Conservation (phyloP, 2,329 filamentous ascomycete species). For the Lasiodiplodia citricola region DNA sequence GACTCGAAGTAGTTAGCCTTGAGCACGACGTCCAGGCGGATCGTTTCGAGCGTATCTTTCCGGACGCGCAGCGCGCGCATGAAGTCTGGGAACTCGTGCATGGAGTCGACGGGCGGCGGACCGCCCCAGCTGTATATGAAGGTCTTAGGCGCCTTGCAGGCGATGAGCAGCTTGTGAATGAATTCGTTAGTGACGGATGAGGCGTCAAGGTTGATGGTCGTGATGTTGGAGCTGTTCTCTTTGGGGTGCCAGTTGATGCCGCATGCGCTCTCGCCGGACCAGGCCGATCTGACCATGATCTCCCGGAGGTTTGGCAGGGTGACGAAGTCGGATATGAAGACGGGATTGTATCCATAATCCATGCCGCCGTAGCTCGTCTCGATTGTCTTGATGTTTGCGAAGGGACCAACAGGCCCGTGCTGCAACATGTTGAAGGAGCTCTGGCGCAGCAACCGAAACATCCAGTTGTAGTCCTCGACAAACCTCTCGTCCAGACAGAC, state of each 20-base stretch:
- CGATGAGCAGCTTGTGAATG: slow-evolving; percentile 5
- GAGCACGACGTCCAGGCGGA: slow-evolving; percentile 12
- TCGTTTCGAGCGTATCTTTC: slow-evolving; percentile 9
- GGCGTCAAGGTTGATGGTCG: slow-evolving; percentile 7
- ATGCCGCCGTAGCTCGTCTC: slow-evolving; percentile 3
- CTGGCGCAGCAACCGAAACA: background rate
- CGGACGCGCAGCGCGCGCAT: background rate
- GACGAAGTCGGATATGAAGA: slow-evolving; percentile 7
- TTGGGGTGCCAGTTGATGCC: background rate
- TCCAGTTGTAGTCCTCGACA: slow-evolving; percentile 12
- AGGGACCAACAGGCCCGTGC: background rate
- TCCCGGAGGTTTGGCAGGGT: background rate
- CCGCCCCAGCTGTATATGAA: slow-evolving; percentile 21
- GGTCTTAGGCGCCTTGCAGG: slow-evolving; percentile 8
- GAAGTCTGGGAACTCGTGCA: background rate
- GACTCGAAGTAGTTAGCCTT: slow-evolving; percentile 17
- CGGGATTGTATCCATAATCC: slow-evolving; percentile 8
- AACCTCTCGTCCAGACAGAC: slow-evolving; percentile 8
- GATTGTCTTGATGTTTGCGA: background rate
- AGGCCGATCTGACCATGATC: background rate
- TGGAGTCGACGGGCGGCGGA: background rate
- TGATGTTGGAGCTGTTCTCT: background rate
- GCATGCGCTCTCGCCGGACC: slow-evolving; percentile 9
- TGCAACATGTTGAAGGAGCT: background rate
- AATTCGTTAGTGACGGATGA: slow-evolving; percentile 15